These are phyloP conservation scores for Xerocomus brunneocitrinus DNA, from an alignment of 768 basidiomycete species.

Conservation along the genomic window DNA sequence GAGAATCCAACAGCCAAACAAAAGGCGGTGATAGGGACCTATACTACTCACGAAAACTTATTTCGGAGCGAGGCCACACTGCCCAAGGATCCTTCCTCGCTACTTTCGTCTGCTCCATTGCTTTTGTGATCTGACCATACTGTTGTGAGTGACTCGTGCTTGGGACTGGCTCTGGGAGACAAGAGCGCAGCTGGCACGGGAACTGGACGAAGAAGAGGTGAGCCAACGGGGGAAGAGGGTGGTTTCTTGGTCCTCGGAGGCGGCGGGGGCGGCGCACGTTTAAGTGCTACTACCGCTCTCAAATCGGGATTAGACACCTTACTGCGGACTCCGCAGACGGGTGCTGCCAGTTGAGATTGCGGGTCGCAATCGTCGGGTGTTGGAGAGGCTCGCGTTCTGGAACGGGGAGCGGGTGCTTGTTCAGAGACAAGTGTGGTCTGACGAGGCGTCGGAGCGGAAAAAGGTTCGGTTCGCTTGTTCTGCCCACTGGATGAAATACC, in stretches of 20 bases:
- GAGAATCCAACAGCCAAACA: not conserved
- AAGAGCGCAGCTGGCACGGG: slow-evolving; percentile 33
- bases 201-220: slow-evolving; percentile 52
- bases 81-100: slow-evolving; percentile 11
- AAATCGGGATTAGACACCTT: slow-evolving; percentile 55
- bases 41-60: slow-evolving; percentile 46
- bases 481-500: not conserved
- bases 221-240: slow-evolving; percentile 37
- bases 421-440: slow-evolving; percentile 24
- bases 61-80: slow-evolving; percentile 42
- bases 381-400: slow-evolving; percentile 36
- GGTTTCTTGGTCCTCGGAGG: slow-evolving; percentile 32
- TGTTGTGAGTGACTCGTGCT: slow-evolving; percentile 6
- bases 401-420: slow-evolving; percentile 35
- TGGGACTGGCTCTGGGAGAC: slow-evolving; percentile 19
- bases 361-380: slow-evolving; percentile 13
- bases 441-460: slow-evolving; percentile 2
- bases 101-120: slow-evolving; percentile 8
- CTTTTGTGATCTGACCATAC: not conserved
- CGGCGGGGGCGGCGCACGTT: slow-evolving; percentile 57
- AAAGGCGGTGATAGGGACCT: not conserved
- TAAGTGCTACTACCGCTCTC: slow-evolving; percentile 32
- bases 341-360: slow-evolving; percentile 20
- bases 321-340: slow-evolving; percentile 36
- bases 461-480: not conserved